These are phyloP conservation scores for Starmera stellimalicola DNA, from an alignment of 1,139 yeast genomes.

Conservation along the genomic window DNA sequence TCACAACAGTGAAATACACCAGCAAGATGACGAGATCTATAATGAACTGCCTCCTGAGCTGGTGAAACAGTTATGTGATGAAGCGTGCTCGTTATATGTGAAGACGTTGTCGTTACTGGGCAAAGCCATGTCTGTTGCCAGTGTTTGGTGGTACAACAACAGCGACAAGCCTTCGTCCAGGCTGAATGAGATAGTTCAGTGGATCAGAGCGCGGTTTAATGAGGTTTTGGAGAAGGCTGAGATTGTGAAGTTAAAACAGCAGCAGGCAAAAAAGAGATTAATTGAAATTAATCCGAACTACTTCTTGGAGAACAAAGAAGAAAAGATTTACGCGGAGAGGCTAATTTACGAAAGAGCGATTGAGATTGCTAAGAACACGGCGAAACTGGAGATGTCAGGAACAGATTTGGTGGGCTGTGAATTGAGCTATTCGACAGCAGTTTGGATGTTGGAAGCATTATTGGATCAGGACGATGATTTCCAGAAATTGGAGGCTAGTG, in stretches of 20 bases:
- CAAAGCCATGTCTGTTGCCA: conserved; percentile 75
- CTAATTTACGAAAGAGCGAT: conserved; percentile 86
- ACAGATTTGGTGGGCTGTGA: conserved; percentile 77
- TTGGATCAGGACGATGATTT: conserved; percentile 45
- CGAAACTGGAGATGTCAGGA: conserved; percentile 73
- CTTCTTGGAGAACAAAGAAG: conserved; percentile 6
- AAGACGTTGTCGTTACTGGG: conserved; percentile 77
- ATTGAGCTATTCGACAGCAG: conserved; percentile 78
- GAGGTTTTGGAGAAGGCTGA: conserved; percentile 88
- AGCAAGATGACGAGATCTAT: conserved; percentile 30
- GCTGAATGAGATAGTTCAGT: conserved; percentile 78
- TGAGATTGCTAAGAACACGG: conserved; percentile 87
- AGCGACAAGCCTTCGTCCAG: conserved; percentile 31
- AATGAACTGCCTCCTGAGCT: conserved; percentile 53
- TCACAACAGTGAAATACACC: conserved; percentile 8
- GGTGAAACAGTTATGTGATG: conserved; percentile 60
- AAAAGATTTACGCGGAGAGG: conserved; percentile 59
- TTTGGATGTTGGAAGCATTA: conserved; percentile 91
- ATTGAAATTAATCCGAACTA: conserved; percentile 6
- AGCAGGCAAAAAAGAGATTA: conserved; percentile 36
- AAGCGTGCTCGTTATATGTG: conserved; percentile 77
- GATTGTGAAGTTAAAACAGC: conserved; percentile 38
- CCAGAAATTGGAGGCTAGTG: conserved; percentile 53
- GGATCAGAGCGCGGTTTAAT: conserved; percentile 85
- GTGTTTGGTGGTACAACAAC: conserved; percentile 76